Evolutionary conservation across 352 stramenopile genomes (phyloP), one percentile per base, ranked within the genome.

Genomic region (Phytophthora ramorum): DNA sequence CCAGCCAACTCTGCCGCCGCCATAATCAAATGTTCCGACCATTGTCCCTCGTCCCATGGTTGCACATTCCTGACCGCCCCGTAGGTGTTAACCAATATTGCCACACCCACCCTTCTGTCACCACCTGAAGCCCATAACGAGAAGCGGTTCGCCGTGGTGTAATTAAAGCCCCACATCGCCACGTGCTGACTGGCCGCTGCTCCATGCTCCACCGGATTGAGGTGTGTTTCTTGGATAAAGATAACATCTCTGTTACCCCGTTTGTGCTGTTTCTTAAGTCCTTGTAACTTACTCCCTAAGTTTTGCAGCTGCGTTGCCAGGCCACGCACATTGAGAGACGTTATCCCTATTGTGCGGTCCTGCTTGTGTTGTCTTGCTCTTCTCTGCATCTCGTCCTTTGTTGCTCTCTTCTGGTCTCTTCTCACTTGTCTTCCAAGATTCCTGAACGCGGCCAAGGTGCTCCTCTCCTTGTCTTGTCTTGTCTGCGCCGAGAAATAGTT

Each of bases 171-270:
- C 44, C 43, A 49, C 49, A 57, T 47, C 6, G 56, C 30, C 16
- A 40, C 55, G 17, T 56, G 37, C 14, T 51, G 14, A 2, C 9
- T n/a, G 26, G 7, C 7, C 17, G 24, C 57, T 9, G 6, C 4
- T n/a, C 4, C 16, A 3, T 64, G 47, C 43, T 64, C 57, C 0
- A 13, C 13, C 16, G 40, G n/a, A 1, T 64, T 19, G 3, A 64
- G 37, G 9, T 57, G 47, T 28, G 37, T 64, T 14, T 64, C 57
- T 16, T 64, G 37, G 10, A 64, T n/a, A 12, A 58, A 64, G 3
- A 58, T 12, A 0, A 58, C 17, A 10, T 51, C 57, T 16, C 35
- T 2, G 2, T 48, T 19, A 2, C 57, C 57, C 32, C 57, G 16
- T 7, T 37, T 16, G 16, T 56, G 45, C 17, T 38, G 22, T 13